phyloP scores from a whole-genome alignment of 2,329 filamentous ascomycete species.

The Neoscytalidium dimidiatum region DNA sequence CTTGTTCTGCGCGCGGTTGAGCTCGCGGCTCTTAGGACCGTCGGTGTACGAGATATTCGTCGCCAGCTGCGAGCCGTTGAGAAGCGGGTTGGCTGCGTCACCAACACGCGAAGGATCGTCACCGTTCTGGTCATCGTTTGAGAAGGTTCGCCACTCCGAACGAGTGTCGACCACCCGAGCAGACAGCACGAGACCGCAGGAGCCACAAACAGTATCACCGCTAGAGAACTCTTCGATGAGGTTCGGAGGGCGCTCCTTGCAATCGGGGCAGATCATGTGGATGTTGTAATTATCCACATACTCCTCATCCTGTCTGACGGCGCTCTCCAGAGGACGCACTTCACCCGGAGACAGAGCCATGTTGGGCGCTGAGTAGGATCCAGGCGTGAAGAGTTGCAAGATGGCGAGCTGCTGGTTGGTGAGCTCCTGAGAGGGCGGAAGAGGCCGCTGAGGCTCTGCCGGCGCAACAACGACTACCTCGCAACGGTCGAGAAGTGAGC shows the following conservation, averaged over 20 bases:
- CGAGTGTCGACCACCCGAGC: conserved; percentile 93
- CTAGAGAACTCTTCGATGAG: conserved; percentile 90
- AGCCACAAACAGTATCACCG: conserved; percentile 89
- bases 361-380: not conserved
- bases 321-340: conserved; percentile 40
- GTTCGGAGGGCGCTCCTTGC: conserved; percentile 88
- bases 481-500: not conserved
- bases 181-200: conserved; percentile 87
- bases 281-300: conserved; percentile 87
- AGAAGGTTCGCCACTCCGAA: conserved; percentile 98
- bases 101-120: conserved; percentile 98
- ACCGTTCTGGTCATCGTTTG: conserved; percentile 94
- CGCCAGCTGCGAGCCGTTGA: conserved; percentile 86
- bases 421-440: not conserved
- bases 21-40: conserved; percentile 66
- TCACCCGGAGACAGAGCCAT: conserved; percentile 45
- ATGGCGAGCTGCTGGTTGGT: not conserved
- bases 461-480: not conserved
- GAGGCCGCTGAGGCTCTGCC: not conserved
- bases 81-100: conserved; percentile 84
- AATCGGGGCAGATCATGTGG: conserved; percentile 84
- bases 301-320: conserved; percentile 39
- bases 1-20: conserved; percentile 83
- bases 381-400: no score
- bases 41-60: conserved; percentile 79